phyloP scores from a whole-genome alignment of 805 yeast genomes.

The Grigorovia yakushimaensis region DNA sequence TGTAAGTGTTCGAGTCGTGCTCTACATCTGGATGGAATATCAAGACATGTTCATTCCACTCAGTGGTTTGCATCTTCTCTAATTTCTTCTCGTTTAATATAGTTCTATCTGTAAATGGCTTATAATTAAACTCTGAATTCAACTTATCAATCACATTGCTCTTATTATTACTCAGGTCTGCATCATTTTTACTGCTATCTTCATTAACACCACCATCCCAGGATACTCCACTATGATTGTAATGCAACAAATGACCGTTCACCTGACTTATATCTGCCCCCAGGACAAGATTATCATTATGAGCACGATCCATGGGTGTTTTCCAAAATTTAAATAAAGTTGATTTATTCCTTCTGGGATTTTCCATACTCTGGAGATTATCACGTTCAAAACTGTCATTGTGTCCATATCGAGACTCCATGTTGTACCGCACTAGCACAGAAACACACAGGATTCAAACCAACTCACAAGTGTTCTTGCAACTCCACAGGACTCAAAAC shows the following conservation, averaged over 20 bases:
- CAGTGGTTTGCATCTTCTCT: constrained; percentile 13
- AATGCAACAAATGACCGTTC: too few species aligned
- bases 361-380: not conserved
- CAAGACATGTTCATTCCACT: constrained; percentile 24
- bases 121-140: constrained; percentile 12
- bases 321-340: not conserved
- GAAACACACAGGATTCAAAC: too few species aligned
- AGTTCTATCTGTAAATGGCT: constrained; percentile 17
- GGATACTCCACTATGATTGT: not conserved
- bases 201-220: not conserved
- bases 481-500: too few species aligned
- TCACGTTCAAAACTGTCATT: not conserved
- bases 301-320: not conserved
- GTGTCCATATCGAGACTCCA: too few species aligned
- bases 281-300: not conserved
- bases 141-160: not conserved
- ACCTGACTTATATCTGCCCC: not conserved
- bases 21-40: constrained; percentile 17
- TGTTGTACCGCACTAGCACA: too few species aligned
- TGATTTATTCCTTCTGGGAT: not conserved
- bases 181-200: not conserved
- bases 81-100: constrained; percentile 18
- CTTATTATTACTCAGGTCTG: not conserved
- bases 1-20: constrained; percentile 9
- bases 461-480: too few species aligned